phyloP scores from a whole-genome alignment of 345 rosid species.

The Leavenworthia alabamica region DNA sequence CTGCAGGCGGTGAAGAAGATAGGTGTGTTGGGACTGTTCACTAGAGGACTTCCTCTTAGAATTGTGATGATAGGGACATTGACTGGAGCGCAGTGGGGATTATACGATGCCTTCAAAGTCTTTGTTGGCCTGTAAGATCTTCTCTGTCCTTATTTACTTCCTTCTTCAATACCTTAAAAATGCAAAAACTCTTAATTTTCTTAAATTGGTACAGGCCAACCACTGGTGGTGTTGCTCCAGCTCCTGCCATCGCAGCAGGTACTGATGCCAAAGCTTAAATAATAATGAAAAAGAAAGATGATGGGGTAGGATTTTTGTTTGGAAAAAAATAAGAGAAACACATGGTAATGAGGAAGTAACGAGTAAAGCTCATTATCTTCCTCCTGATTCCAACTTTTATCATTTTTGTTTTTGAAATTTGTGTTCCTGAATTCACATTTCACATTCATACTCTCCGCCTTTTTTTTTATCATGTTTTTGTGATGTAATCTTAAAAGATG shows the following conservation, averaged over 20 bases:
- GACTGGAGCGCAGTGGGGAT: conserved; percentile 95
- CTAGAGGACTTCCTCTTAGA: conserved; percentile 95
- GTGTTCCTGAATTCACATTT: conserved; percentile 10
- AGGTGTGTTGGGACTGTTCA: conserved; percentile 83
- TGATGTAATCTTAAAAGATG: conserved; percentile 11
- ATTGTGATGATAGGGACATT: conserved; percentile 99
- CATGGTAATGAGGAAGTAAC: conserved; percentile 8
- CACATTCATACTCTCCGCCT: not conserved
- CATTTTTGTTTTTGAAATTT: conserved; percentile 12
- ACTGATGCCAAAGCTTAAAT: conserved; percentile 19
- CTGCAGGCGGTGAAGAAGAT: conserved; percentile 96
- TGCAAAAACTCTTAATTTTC: not conserved
- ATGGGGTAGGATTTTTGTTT: conserved; percentile 26
- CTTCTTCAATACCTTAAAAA: not conserved
- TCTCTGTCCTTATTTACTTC: not conserved
- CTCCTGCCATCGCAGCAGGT: conserved; percentile 35
- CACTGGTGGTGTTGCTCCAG: conserved; percentile 81
- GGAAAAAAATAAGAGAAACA: conserved; percentile 17
- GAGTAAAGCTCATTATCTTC: conserved; percentile 16
- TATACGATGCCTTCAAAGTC: conserved; percentile 96
- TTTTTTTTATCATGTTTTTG: not conserved
- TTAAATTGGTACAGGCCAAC: conserved; percentile 60
- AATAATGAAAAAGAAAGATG: conserved; percentile 5
- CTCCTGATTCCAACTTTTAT: conserved; percentile 21
- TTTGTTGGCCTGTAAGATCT: conserved; percentile 93